Evolutionary conservation across 139 green algal genomes (phyloP), one percentile per base, ranked within the genome.

Genomic region (Chlamydomonas incerta): DNA sequence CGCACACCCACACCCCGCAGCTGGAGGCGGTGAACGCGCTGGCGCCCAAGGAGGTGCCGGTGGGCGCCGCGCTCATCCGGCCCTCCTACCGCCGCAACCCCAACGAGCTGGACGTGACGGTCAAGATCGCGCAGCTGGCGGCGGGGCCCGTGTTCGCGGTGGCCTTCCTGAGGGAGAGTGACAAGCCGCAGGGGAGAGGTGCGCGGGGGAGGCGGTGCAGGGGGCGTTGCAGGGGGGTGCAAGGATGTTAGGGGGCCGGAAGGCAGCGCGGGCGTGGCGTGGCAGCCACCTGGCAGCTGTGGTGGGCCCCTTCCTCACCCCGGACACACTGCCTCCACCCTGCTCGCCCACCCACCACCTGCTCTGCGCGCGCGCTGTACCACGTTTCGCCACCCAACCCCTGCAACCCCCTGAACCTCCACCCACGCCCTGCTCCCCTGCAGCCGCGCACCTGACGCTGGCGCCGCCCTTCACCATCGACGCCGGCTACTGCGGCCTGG

Each of bases 401-500:
- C 5, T 8, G 6, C 41, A 50, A 5, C 41, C 55, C 34, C 26
- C 62, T 20, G 9, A 21, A 50, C 33, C 33, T 17, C 1, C 20
- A 50, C 67, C 18, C 34, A 14, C 29, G 47, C 47, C 47, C 18
- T 29, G 14, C 46, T n/a, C 23, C 57, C 13, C 34, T 65, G 24
- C 66, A 85, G 80, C 80, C 52, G 80, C 80, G 5, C 80, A 85
- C 50, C 80, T 85, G 23, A 77, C 67, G 18, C 80, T 85, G 66
- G 67, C 66, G 33, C 50, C 80, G 26, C 80, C 80, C 33, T 79
- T 86, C 34, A 62, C 21, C 29, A 31, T 86, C 26, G 68, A 86
- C 80, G 52, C 79, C 3, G 26, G 47, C 52, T 80, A 86, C 80
- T 86, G 80, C 50, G 80, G 80, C 33, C 26, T 77, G 20, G 68